Evolutionary conservation across 1,284 basidiomycete species (phyloP).

Genomic region (Fomitopsis betulina): DNA sequence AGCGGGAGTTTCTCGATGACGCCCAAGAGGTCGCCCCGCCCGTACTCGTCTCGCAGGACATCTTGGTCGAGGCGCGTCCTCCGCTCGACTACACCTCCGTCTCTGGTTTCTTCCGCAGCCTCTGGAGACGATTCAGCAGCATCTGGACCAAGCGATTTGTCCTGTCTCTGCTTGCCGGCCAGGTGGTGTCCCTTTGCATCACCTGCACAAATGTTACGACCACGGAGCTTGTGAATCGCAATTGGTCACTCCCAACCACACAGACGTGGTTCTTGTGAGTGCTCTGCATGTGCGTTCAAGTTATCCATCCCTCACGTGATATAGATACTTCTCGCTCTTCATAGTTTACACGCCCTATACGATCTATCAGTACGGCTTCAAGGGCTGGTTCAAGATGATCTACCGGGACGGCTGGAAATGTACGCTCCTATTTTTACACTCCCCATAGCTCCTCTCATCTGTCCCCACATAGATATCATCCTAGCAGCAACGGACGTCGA

Average conservation of each 20-base stretch:
- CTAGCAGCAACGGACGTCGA: conserved; percentile 79
- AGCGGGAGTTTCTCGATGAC: conserved; percentile 15
- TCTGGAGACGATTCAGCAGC: conserved; percentile 57
- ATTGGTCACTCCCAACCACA: conserved; percentile 75
- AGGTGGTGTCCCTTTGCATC: conserved; percentile 79
- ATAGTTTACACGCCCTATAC: conserved; percentile 80
- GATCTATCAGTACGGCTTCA: conserved; percentile 76
- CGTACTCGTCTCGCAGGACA: conserved; percentile 2
- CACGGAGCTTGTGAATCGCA: conserved; percentile 64
- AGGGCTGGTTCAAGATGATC: conserved; percentile 73
- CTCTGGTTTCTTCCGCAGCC: conserved; percentile 44
- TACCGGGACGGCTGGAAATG: conserved; percentile 82
- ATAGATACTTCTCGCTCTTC: conserved; percentile 76
- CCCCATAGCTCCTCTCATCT: not conserved
- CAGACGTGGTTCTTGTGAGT: conserved; percentile 79
- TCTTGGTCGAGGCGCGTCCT: conserved; percentile 27
- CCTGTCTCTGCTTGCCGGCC: conserved; percentile 68
- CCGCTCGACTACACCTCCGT: conserved; percentile 62
- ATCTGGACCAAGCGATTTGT: conserved; percentile 72
- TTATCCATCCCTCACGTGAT: not conserved
- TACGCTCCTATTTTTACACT: conserved; percentile 29
- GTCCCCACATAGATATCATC: conserved; percentile 52
- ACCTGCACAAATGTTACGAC: conserved; percentile 84
- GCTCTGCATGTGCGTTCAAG: not conserved
- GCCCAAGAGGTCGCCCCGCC: conserved; percentile 1